These are phyloP conservation scores for Aspergillus intermedius DNA, from an alignment of 2,329 filamentous ascomycete genomes.

Conservation along the genomic window DNA sequence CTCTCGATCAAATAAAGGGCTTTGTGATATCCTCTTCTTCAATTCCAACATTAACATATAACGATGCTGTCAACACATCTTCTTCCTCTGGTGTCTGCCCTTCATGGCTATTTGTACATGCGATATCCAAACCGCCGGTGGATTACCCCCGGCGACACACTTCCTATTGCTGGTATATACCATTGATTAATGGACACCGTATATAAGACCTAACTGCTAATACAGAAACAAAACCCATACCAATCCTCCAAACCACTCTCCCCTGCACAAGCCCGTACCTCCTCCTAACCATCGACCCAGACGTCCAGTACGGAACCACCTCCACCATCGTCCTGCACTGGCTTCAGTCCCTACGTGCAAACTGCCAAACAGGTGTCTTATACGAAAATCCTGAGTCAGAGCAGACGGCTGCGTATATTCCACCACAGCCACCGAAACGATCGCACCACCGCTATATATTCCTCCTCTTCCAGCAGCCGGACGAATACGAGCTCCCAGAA, in stretches of 20 bases:
- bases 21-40: too few species aligned
- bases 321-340: slow-evolving; percentile 21
- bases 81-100: neutral
- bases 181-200: neutral
- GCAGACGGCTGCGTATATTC: slow-evolving; percentile 18
- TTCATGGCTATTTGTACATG: slow-evolving; percentile 7
- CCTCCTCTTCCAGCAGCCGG: slow-evolving; percentile 22
- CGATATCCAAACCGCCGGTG: slow-evolving; percentile 13
- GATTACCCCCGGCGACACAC: slow-evolving; percentile 13
- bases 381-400: slow-evolving; percentile 1
- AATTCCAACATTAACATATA: too few species aligned
- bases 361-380: slow-evolving; percentile 3
- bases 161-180: slow-evolving; percentile 6
- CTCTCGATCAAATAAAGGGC: too few species aligned
- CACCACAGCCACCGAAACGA: slow-evolving; percentile 21
- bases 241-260: slow-evolving; percentile 14
- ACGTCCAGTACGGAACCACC: slow-evolving; percentile 9
- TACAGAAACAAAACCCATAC: slow-evolving; percentile 5
- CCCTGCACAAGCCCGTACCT: slow-evolving; percentile 11
- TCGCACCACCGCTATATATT: slow-evolving; percentile 27
- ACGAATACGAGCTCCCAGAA: slow-evolving; percentile 20
- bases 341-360: slow-evolving; percentile 17
- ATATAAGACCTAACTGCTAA: too few species aligned
- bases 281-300: slow-evolving; percentile 20
- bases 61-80: neutral